Evolutionary conservation across 352 stramenopile genomes (phyloP), one percentile per base, ranked within the genome.

Genomic region (Phytopythium delawarense): DNA sequence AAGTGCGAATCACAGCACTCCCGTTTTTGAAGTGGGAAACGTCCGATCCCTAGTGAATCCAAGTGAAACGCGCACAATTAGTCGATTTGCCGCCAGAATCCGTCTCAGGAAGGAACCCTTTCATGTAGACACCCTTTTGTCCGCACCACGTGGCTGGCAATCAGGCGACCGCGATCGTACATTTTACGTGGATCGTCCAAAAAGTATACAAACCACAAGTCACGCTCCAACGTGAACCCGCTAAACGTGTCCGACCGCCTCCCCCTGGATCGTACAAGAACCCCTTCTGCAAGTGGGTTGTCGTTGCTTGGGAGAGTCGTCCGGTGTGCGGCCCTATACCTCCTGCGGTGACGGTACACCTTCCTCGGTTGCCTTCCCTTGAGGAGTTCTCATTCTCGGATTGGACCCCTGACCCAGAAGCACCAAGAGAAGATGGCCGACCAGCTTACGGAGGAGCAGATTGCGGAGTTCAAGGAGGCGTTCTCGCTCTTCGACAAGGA

Each of bases 401-500:
- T 91, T 90, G 78, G 18, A 70, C 63, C 37, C 54, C 90, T 79
- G n/a, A 70, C 63, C 54, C 54, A 40, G 21, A 21, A 64, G 62
- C 64, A 62, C 54, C 61, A 69, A 61, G 44, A 42, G 63, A 72
- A 78, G 56, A 95, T 95, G 87, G 84, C 87, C 75, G 87, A 96
- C 77, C 87, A 96, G 67, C 70, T 96, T 51, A 96, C 88, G n/a
- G 84, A 94, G 76, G 84, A 96, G 76, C 97, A 99, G 84, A 99
- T 99, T 84, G 97, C 96, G 46, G 98, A 99, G 91, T 99, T 99
- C 91, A 99, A 99, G 94, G 98, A 99, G 85, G 98, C 98, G 21
- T 99, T 99, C 89, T 99, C 95, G 72, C 91, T 99, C 50, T 99
- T 99, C 74, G 96, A 99, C 82, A 99, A 99, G 92, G 96, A 99